phyloP scores from a whole-genome alignment of 2,329 filamentous ascomycete genomes.

The Paraphaeosphaeria sporulosa region DNA sequence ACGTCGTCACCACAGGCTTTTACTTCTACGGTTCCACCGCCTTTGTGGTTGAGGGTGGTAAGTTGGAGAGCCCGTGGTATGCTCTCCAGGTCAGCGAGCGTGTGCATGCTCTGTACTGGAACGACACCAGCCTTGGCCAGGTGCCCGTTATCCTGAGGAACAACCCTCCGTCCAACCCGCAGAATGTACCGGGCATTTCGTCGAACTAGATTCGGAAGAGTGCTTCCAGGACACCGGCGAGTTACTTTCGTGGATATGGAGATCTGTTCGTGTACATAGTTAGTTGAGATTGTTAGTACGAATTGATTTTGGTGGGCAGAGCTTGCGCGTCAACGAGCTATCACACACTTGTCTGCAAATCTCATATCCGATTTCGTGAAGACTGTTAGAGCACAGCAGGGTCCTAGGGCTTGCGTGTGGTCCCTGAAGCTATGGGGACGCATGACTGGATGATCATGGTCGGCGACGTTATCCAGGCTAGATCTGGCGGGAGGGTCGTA shows the following conservation, averaged over 20 bases:
- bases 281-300: not conserved
- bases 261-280: not conserved
- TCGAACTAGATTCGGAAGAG: not conserved
- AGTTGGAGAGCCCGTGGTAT: conserved; percentile 25
- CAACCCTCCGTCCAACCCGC: conserved; percentile 25
- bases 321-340: not conserved
- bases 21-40: conserved; percentile 31
- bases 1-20: conserved; percentile 23
- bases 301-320: not conserved
- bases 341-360: not conserved
- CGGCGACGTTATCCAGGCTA: not conserved
- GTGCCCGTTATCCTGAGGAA: conserved; percentile 27
- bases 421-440: not conserved
- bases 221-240: not conserved
- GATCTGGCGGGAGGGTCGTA: not conserved
- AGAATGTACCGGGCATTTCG: not conserved
- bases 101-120: conserved; percentile 30
- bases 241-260: not conserved
- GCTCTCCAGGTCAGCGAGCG: conserved; percentile 20
- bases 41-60: conserved; percentile 19
- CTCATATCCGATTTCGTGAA: not conserved
- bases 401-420: not conserved
- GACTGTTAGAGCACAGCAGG: not conserved
- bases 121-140: conserved; percentile 30
- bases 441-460: not conserved